A percentile compares a stretch with the other conserved stretches of the same genome.
These are phyloP conservation scores for Aspergillus ochraceoroseus DNA, from an alignment of 2,329 filamentous ascomycete genomes.

Conservation along the genomic window DNA sequence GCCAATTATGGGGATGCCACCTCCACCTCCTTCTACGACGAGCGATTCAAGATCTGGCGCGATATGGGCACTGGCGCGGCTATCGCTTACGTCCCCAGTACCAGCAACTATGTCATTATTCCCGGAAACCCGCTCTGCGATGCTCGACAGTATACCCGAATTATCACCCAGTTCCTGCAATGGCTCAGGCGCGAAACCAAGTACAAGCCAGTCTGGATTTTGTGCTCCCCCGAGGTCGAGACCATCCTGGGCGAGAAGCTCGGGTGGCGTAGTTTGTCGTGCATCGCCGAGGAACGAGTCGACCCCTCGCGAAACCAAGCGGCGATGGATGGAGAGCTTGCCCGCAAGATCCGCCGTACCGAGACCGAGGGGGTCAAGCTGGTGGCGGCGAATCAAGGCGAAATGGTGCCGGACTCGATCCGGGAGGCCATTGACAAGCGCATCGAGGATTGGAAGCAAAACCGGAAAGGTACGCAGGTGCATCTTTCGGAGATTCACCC, in stretches of 20 bases:
- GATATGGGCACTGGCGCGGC: slow-evolving; percentile 74
- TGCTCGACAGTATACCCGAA: slow-evolving; percentile 65
- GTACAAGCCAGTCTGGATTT: slow-evolving; percentile 81
- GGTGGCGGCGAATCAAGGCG: slow-evolving; percentile 63
- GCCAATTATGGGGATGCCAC: slow-evolving; percentile 93
- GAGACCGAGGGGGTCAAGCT: slow-evolving; percentile 82
- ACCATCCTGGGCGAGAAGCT: slow-evolving; percentile 73
- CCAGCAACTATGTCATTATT: slow-evolving; percentile 69
- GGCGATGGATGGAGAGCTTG: slow-evolving; percentile 60
- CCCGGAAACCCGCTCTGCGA: slow-evolving; percentile 87
- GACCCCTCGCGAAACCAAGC: slow-evolving; percentile 65
- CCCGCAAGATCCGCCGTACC: slow-evolving; percentile 72
- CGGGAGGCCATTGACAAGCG: slow-evolving; percentile 64
- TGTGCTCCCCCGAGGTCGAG: slow-evolving; percentile 74
- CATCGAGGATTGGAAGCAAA: slow-evolving; percentile 72
- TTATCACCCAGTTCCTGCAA: slow-evolving; percentile 68
- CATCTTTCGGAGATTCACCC: slow-evolving; percentile 86
- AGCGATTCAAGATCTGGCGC: slow-evolving; percentile 82
- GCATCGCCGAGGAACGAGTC: slow-evolving; percentile 82
- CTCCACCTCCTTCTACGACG: slow-evolving; percentile 90
- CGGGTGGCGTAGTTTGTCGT: slow-evolving; percentile 83
- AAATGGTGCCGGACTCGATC: slow-evolving; percentile 60
- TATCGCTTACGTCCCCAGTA: slow-evolving; percentile 72
- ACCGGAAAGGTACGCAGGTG: slow-evolving; percentile 78
- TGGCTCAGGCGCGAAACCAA: slow-evolving; percentile 66